A percentile compares a stretch with the other conserved stretches of the same genome.
phyloP scores from a whole-genome alignment of 1,284 basidiomycete species.

The Lentinus polychrous region DNA sequence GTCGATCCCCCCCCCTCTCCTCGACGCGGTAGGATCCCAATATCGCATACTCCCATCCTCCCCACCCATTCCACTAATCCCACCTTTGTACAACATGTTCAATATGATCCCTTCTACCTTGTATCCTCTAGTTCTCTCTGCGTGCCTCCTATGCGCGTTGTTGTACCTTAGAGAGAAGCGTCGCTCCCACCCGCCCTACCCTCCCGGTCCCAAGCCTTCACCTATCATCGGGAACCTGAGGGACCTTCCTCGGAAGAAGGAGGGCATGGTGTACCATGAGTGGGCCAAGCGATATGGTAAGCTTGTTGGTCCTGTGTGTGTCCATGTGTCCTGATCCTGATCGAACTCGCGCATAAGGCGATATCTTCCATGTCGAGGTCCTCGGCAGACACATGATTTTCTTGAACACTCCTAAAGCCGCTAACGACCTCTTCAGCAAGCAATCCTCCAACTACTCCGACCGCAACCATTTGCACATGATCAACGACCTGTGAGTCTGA shows the following conservation, averaged over 20 bases:
- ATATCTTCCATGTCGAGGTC: constrained; percentile 9
- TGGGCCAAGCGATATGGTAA: constrained; percentile 6
- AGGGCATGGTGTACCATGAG: constrained; percentile 1
- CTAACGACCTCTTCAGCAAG: constrained; percentile 10
- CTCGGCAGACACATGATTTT: constrained; percentile 12
- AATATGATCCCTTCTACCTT: background rate
- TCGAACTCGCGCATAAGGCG: constrained; percentile 8
- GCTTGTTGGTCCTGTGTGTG: background rate
- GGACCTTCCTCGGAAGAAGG: constrained; percentile 5
- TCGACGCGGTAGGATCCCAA: no score
- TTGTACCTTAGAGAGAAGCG: background rate
- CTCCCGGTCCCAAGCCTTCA: constrained; percentile 6
- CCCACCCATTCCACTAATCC: no score
- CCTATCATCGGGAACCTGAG: constrained; percentile 8
- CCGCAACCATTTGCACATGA: constrained; percentile 5
- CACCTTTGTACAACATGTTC: background rate
- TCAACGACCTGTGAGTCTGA: constrained; percentile 4
- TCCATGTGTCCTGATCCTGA: background rate
- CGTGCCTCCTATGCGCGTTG: background rate
- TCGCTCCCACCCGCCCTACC: background rate
- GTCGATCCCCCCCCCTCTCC: background rate
- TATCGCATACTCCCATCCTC: no score
- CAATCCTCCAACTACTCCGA: constrained; percentile 13
- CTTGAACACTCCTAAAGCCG: constrained; percentile 11
- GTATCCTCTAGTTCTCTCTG: background rate